These are phyloP conservation scores for Rhododendron griersonianum DNA, from an alignment of 148 eudicot genomes.

Conservation along the genomic window DNA sequence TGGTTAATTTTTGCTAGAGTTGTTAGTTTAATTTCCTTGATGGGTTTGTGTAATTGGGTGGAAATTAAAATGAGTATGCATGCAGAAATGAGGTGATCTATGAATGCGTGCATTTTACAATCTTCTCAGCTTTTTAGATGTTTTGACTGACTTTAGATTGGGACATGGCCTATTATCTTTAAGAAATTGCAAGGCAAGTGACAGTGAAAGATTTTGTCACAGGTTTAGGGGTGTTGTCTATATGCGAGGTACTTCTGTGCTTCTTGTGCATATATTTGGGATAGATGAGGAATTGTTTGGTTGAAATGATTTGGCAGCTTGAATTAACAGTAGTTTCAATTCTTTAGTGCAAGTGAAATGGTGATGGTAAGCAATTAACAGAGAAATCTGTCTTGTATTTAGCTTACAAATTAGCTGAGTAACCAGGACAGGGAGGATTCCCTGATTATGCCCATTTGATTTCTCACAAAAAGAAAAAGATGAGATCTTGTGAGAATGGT, in stretches of 20 bases:
- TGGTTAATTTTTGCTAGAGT: neutral
- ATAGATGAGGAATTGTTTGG: neutral
- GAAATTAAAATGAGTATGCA: neutral
- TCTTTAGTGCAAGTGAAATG: no score
- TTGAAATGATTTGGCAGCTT: neutral
- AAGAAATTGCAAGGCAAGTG: neutral
- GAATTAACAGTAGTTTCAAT: neutral
- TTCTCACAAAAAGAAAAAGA: neutral
- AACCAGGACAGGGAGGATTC: no score
- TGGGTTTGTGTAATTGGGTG: neutral
- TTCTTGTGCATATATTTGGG: no score
- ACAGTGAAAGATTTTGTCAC: neutral
- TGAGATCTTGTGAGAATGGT: neutral
- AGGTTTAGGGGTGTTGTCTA: neutral
- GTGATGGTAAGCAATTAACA: no score
- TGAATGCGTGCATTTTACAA: neutral
- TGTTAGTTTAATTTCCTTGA: no score
- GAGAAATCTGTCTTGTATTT: no score
- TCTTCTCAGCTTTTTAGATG: neutral
- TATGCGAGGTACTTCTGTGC: no score
- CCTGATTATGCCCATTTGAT: neutral
- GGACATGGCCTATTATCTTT: neutral
- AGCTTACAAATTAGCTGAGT: no score
- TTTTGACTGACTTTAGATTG: neutral
- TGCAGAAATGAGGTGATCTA: neutral